Evolutionary conservation across 305 asterid species (phyloP), one percentile per base, ranked within the genome.

Genomic region (Fraxinus nigra): DNA sequence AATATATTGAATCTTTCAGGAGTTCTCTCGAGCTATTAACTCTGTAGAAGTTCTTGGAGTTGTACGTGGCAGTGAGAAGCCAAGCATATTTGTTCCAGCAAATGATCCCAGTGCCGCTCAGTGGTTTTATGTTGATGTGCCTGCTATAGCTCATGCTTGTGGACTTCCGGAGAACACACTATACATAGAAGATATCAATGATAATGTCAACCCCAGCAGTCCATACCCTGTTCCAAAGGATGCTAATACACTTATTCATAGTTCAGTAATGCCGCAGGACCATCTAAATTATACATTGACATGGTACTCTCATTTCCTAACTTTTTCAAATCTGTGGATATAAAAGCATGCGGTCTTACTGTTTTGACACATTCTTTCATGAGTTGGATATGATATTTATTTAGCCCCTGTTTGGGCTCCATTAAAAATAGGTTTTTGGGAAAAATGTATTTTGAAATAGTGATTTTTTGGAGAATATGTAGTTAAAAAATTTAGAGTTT

Each of bases 1-100:
- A 76, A 18, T 82, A 32, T 87, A 46, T 81, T 86, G 76, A 87
- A 86, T 81, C 84, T 84, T 80, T 77, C 91, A 95, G 97, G 97
- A 89, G 75, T 79, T 82, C 65, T 75, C 59, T 85, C 88, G 90
- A 22, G 51, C 86, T 48, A 78, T 81, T 75, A 82, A 35, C 83
- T 85, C 93, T 30, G 89, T 88, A 24, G 92, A 92, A 83, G 94
- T 94, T 61, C 83, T 81, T 79, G 97, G 99, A 79, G 98, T 95
- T 73, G 80, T 90, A 80, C 93, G 98, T 69, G 94, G 91, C 35
- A 94, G 98, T 78, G 99, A 95, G 90, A 95, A 91, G 78, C 98
- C 99, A n/a, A 92, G 96, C 85, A 87, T 94, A 91, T 95, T 94
- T 88, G 99, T 94, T 85, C 98, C 99, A 20, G 97, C 93, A 80